Conservation (phyloP, 805 yeast genomes). For the Hyphopichia homilentoma region DNA sequence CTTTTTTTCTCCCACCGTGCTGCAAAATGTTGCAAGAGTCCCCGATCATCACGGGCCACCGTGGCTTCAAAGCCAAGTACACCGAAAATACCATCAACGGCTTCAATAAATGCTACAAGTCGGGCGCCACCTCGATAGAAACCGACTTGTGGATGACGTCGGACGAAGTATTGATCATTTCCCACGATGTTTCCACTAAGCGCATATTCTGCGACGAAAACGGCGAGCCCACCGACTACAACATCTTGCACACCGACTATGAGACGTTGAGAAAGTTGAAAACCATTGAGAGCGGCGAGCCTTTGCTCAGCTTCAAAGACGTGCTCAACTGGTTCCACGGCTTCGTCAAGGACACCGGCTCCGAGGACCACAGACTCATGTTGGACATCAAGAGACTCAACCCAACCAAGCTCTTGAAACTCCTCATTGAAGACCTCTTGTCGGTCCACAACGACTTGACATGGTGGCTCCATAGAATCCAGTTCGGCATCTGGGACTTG, state of each 20-base stretch:
- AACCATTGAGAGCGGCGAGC: constrained; percentile 32
- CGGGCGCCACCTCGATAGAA: constrained; percentile 38
- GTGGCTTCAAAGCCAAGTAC: constrained; percentile 39
- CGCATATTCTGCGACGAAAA: constrained; percentile 31
- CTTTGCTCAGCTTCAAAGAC: constrained; percentile 26
- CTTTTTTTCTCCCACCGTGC: too few species aligned
- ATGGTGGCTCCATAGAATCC: constrained; percentile 37
- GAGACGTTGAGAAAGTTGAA: constrained; percentile 22
- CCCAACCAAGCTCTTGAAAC: constrained; percentile 29
- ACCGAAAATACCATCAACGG: constrained; percentile 39
- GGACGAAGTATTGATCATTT: constrained; percentile 35
- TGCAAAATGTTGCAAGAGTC: too few species aligned
- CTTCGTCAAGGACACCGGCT: constrained; percentile 9
- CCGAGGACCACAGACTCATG: constrained; percentile 25
- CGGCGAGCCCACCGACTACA: constrained; percentile 32
- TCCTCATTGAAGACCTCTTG: constrained; percentile 26
- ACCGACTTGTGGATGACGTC: constrained; percentile 41
- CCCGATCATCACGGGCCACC: constrained; percentile 37
- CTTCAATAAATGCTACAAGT: constrained; percentile 30
- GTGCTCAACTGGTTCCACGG: constrained; percentile 30
- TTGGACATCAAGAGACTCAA: constrained; percentile 39
- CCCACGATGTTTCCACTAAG: constrained; percentile 38
- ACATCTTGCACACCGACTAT: constrained; percentile 29
- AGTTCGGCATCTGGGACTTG: constrained; percentile 41
- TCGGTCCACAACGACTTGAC: constrained; percentile 23